Evolutionary conservation across 106 monocot genomes (phyloP).

Genomic region (Acorus calamus): DNA sequence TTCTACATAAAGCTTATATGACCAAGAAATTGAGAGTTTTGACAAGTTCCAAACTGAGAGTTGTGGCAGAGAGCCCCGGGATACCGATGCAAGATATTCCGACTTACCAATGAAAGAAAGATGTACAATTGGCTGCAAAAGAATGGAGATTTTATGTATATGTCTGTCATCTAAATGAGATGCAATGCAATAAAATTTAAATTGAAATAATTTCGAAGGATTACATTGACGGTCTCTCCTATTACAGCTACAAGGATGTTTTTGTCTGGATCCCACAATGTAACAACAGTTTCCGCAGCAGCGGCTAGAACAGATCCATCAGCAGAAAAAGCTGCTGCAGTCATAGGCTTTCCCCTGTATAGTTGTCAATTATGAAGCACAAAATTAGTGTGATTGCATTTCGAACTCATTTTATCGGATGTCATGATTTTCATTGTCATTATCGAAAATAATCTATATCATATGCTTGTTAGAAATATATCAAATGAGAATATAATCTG

Average conservation of each 20-base stretch:
- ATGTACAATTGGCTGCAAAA: constrained; percentile 58
- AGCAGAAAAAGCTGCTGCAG: constrained; percentile 81
- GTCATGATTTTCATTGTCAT: too few species aligned
- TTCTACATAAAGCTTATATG: constrained; percentile 70
- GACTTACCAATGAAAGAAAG: constrained; percentile 65
- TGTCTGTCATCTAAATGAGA: too few species aligned
- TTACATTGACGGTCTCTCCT: constrained; percentile 56
- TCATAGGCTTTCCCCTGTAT: constrained; percentile 77
- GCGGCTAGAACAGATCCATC: constrained; percentile 94
- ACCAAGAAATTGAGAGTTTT: constrained; percentile 65
- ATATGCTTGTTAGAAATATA: too few species aligned
- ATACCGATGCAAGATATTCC: constrained; percentile 56
- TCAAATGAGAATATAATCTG: too few species aligned
- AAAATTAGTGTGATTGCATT: too few species aligned
- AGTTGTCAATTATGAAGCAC: too few species aligned
- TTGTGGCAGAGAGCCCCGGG: constrained; percentile 50
- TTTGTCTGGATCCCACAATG: constrained; percentile 82
- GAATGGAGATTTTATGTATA: background rate
- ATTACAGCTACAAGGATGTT: constrained; percentile 80
- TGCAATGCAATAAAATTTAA: background rate
- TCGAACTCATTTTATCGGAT: too few species aligned
- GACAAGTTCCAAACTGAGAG: constrained; percentile 66
- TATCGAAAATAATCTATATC: too few species aligned
- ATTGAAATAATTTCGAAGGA: background rate
- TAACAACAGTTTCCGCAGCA: constrained; percentile 69